Conservation (phyloP, 768 basidiomycete genomes). For the Leucosporidium creatinivorum region DNA sequence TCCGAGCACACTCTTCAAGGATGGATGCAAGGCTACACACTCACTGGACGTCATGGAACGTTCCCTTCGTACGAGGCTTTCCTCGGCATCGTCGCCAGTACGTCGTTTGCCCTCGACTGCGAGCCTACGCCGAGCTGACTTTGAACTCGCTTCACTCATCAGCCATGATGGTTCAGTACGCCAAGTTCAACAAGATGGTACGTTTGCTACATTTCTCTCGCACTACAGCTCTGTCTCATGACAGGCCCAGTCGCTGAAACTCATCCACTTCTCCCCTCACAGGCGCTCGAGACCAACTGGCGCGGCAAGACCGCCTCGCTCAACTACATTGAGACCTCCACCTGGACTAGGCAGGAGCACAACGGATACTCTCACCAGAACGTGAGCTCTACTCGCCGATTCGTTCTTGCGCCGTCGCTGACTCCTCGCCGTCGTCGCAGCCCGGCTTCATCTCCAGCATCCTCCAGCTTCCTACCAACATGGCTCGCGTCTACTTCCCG, state of each 20-base stretch:
- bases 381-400: not conserved
- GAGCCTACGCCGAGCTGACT: not conserved
- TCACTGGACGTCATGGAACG: conserved; percentile 66
- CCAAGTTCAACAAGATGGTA: conserved; percentile 78
- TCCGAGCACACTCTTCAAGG: conserved; percentile 83
- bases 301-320: conserved; percentile 61
- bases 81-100: conserved; percentile 78
- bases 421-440: conserved; percentile 37
- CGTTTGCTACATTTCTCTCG: too few relatives aligned
- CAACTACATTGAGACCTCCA: conserved; percentile 77
- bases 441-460: conserved; percentile 79
- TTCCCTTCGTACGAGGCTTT: conserved; percentile 91
- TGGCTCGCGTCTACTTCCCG: conserved; percentile 60
- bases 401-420: not conserved
- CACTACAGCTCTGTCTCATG: too few relatives aligned
- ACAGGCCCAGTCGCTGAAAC: conserved; percentile 67
- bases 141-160: conserved; percentile 8
- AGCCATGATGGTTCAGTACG: conserved; percentile 46
- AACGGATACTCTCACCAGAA: conserved; percentile 80
- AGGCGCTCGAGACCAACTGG: conserved; percentile 51
- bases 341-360: conserved; percentile 42
- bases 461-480: conserved; percentile 63
- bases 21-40: conserved; percentile 85
- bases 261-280: conserved; percentile 55
- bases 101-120: conserved; percentile 42